These are phyloP conservation scores for Eucalyptus melliodora DNA, from an alignment of 345 rosid genomes.

Conservation along the genomic window DNA sequence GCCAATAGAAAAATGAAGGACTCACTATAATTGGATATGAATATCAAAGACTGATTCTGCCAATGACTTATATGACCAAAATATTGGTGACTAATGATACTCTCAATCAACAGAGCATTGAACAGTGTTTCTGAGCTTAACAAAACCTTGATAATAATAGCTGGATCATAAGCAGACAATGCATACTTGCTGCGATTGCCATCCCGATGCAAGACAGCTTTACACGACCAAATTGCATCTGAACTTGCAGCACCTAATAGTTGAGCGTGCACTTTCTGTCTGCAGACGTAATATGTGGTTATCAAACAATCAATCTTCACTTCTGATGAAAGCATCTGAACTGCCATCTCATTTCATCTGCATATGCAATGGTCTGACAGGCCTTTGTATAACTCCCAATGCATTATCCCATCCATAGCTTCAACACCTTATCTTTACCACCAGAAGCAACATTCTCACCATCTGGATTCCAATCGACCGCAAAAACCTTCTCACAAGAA, in stretches of 20 bases:
- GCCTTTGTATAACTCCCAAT: not conserved
- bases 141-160: not conserved
- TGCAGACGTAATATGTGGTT: not conserved
- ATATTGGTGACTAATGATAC: not conserved
- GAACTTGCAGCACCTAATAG: not conserved
- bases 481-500: conserved; percentile 38
- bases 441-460: conserved; percentile 98
- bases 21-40: not conserved
- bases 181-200: not conserved
- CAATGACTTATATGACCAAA: not conserved
- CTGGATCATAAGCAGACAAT: not conserved
- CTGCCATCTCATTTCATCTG: not conserved
- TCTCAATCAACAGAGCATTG: not conserved
- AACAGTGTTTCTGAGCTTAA: not conserved
- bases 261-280: not conserved
- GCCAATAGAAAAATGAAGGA: not conserved
- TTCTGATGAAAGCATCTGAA: not conserved
- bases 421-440: conserved; percentile 81
- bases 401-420: conserved; percentile 87
- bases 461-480: conserved; percentile 98
- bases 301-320: not conserved
- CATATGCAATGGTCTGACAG: not conserved
- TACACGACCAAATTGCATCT: not conserved
- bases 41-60: not conserved
- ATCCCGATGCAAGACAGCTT: not conserved